Evolutionary conservation across 371 early-diverging fungal species (phyloP), one percentile per base, ranked within the genome.

Genomic region (Mucor velutinosus): DNA sequence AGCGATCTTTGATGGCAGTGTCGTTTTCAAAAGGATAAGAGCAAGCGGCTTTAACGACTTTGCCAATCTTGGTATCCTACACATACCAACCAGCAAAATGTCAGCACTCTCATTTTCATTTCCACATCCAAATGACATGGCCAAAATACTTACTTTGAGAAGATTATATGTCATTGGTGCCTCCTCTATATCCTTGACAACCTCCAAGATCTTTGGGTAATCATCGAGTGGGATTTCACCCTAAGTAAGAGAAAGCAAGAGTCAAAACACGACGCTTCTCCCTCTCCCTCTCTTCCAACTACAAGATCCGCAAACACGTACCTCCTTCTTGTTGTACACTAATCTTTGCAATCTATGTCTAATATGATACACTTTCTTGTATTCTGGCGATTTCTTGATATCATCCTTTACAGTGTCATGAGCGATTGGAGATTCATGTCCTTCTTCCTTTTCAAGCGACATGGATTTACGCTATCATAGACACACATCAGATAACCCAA

Each of bases 51-150:
- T 81, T 84, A 25, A 84, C 77, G 10, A 84, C 84, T 59, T 80
- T 78, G 62, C 80, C 82, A 63, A 84, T 80, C 63, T 84, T 84
- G 69, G 84, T 84, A 66, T 81, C 82, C 84, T 45, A 60, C 21
- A 53, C 37, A 10, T 7, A 51, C 1, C 33, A 33, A 25, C 17
- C 29, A n/a, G 25, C 35, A 19, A n/a, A 37, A 37, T 25, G 37
- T 35, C 3, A 64, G 23, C 33, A 30, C 35, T 3, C 19, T 12
- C 32, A 12, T 15, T 11, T 15, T 25, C 47, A 35, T 21, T 7
- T n/a, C n/a, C 32, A 27, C 37, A 35, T 12, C 30, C 30, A 30
- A 30, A 39, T 37, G 5, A 12, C 7, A 55, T 55, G 1, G 25
- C 23, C 14, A 10, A 10, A 58, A 11, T 10, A 37, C 67, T 73